Evolutionary conservation across 345 rosid genomes (phyloP).

Genomic region (Conringia planisiliqua): DNA sequence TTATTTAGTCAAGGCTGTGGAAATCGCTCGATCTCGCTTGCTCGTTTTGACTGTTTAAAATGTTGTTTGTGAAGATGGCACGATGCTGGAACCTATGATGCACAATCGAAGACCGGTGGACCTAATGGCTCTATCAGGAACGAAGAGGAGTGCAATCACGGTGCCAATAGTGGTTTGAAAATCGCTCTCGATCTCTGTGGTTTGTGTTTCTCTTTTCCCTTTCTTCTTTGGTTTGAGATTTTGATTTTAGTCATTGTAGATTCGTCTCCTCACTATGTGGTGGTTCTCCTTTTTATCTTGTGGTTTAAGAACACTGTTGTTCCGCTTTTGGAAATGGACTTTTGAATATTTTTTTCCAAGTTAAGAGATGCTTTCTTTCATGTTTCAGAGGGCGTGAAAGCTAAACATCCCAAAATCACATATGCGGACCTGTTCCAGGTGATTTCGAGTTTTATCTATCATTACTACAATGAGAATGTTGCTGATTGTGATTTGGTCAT

Average conservation of each 20-base stretch:
- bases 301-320: background rate
- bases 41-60: background rate
- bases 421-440: slow-evolving; percentile 61
- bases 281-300: background rate
- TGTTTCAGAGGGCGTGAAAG: slow-evolving; percentile 72
- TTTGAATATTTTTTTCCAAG: background rate
- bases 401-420: slow-evolving; percentile 71
- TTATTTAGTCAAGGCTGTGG: background rate
- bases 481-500: background rate
- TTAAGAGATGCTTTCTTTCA: slow-evolving; percentile 13
- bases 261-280: background rate
- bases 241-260: background rate
- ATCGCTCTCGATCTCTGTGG: slow-evolving; percentile 81
- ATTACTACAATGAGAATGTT: background rate
- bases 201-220: slow-evolving; percentile 27
- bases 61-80: slow-evolving; percentile 66
- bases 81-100: slow-evolving; percentile 93
- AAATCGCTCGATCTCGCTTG: background rate
- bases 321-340: background rate
- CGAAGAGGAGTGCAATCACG: slow-evolving; percentile 75
- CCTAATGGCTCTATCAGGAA: slow-evolving; percentile 88
- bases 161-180: slow-evolving; percentile 76
- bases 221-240: background rate
- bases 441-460: background rate
- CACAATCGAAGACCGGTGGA: slow-evolving; percentile 75